Evolutionary conservation across 1,284 basidiomycete species (phyloP), one percentile per base, ranked within the genome.

Genomic region (Apiotrichum siamense): DNA sequence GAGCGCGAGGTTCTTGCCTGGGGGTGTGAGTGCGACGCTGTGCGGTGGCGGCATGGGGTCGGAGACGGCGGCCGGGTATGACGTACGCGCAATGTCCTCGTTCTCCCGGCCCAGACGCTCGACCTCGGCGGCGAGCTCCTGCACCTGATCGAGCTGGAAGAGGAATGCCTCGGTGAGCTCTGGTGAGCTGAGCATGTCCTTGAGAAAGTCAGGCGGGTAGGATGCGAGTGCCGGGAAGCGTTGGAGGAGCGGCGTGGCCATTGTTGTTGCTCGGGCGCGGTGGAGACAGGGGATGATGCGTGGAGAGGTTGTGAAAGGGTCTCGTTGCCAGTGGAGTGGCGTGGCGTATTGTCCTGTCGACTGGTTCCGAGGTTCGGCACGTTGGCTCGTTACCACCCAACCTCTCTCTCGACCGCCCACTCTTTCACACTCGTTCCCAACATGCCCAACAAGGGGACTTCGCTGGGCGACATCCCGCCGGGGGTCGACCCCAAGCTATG

Each of bases 101-200:
- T 94, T 94, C 29, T 87, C 86, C 63, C 80, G 76, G 6, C 87
- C 84, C 0, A 93, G 78, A 54, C 87, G 84, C 20, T 84, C 77
- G 59, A 91, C 86, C 2, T 83, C 81, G 57, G 82, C 79, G 53
- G 89, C 84, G 52, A 90, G 75, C 13, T 80, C 78, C 64, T 84
- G 83, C 36, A 92, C 87, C 39, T 80, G 78, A 2, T 82, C 77
- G 10, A 93, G 74, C 2, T 86, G 83, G 69, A 90, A 84, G 60
- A 94, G 85, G 54, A 87, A 78, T 6, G 90, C 87, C 69, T 93
- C 86, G 59, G 92, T 91, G 68, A 91, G 91, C 18, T 78, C 76
- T 2, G 84, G 85, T 63, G 93, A 87, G 18, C 79, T 78, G 21
- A 94, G 75, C 18, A 94, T 76, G 67, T 91, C 88, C 70, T 93